A percentile compares a stretch with the other conserved stretches of the same genome.
Evolutionary conservation across 2,329 filamentous ascomycete genomes (phyloP).

Genomic region (Metarhizium robertsii): DNA sequence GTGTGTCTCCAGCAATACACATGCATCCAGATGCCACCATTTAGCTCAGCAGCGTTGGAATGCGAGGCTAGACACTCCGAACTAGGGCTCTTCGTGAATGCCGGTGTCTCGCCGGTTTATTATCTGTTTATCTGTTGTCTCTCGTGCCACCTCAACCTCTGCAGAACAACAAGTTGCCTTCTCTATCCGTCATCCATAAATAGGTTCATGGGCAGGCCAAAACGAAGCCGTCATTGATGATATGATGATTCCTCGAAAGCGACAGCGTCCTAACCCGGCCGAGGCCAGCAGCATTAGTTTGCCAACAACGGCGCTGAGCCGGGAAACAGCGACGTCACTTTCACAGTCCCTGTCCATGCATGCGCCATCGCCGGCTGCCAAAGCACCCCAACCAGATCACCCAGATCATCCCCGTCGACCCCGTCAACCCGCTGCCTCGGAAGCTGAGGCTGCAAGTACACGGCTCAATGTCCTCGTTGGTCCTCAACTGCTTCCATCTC

Average conservation of each 20-base stretch:
- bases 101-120: neutral
- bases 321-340: slow-evolving; percentile 8
- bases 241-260: slow-evolving; percentile 25
- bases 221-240: neutral
- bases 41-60: neutral
- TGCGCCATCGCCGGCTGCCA: slow-evolving; percentile 1
- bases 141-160: neutral
- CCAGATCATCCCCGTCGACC: too few species aligned
- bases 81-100: neutral
- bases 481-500: neutral
- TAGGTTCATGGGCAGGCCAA: neutral
- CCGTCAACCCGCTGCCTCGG: neutral
- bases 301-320: slow-evolving; percentile 11
- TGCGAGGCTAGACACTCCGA: neutral
- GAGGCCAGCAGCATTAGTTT: slow-evolving; percentile 10
- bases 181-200: neutral
- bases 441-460: neutral
- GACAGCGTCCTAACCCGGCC: slow-evolving; percentile 20
- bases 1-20: neutral
- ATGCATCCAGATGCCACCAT: neutral
- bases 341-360: neutral
- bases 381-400: neutral
- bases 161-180: neutral
- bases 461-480: neutral
- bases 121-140: neutral